Conservation (phyloP, 345 rosid genomes). For the Eucalyptus virginea region DNA sequence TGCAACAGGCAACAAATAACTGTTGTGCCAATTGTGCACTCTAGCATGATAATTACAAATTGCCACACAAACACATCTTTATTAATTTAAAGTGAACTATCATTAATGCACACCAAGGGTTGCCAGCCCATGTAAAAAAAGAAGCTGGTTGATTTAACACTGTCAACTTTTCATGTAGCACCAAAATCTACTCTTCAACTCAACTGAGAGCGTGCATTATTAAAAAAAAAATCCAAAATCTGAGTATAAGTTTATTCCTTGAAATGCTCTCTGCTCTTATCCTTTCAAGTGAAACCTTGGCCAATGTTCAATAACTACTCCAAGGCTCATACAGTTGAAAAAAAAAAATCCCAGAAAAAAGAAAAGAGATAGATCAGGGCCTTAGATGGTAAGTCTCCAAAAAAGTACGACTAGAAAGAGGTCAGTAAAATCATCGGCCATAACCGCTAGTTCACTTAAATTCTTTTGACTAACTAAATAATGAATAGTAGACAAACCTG, state of each 20-base stretch:
- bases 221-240: neutral
- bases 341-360: neutral
- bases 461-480: neutral
- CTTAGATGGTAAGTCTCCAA: neutral
- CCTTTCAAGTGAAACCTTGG: neutral
- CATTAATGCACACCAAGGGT: neutral
- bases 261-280: neutral
- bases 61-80: neutral
- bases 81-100: neutral
- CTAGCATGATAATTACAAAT: neutral
- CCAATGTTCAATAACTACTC: neutral
- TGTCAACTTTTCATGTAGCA: neutral
- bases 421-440: neutral
- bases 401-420: neutral
- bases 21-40: neutral
- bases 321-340: neutral
- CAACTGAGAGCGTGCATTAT: neutral
- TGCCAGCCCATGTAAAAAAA: neutral
- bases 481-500: conserved; percentile 36
- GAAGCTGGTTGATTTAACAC: neutral
- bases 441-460: neutral
- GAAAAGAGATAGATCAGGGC: neutral
- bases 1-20: neutral
- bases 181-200: neutral
- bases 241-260: neutral